phyloP scores from a whole-genome alignment of 1,139 yeast species.

The Blastobotrys raffinosifermentans region DNA sequence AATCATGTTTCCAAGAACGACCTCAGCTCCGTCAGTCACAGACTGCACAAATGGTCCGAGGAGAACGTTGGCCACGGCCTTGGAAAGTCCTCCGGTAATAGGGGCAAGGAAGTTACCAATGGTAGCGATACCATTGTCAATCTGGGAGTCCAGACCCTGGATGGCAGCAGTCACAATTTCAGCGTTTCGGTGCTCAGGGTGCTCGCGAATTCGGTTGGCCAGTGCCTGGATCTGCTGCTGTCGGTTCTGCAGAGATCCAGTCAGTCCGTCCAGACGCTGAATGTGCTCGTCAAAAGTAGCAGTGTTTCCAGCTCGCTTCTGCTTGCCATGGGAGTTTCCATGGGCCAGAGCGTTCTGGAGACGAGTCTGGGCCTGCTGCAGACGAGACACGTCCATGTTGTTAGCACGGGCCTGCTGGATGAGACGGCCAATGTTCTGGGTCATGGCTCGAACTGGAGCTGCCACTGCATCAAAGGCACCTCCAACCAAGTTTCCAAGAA shows the following conservation, averaged over 20 bases:
- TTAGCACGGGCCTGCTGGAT: constrained; percentile 11
- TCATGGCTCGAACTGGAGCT: constrained; percentile 16
- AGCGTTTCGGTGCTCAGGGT: constrained; percentile 23
- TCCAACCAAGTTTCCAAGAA: constrained; percentile 26
- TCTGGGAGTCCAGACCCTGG: constrained; percentile 30
- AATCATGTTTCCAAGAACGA: constrained; percentile 22
- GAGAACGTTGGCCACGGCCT: constrained; percentile 22
- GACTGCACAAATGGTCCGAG: constrained; percentile 31
- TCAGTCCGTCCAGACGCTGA: neutral
- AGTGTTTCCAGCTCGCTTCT: neutral
- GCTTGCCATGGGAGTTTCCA: neutral
- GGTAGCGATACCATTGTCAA: constrained; percentile 27
- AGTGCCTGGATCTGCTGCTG: constrained; percentile 23
- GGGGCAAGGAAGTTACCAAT: constrained; percentile 22
- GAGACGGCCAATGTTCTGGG: constrained; percentile 9
- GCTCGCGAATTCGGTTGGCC: constrained; percentile 16
- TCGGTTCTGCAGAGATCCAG: neutral
- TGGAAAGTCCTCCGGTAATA: constrained; percentile 23
- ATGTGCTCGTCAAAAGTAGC: neutral
- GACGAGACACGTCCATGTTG: constrained; percentile 11
- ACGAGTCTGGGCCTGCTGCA: neutral
- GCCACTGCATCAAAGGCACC: constrained; percentile 19
- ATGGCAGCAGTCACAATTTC: constrained; percentile 24
- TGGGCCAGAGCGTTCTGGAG: constrained; percentile 2
- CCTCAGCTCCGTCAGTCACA: constrained; percentile 32